phyloP scores from a whole-genome alignment of 495 filamentous ascomycete genomes.

The Xanthoparmelia taractica region DNA sequence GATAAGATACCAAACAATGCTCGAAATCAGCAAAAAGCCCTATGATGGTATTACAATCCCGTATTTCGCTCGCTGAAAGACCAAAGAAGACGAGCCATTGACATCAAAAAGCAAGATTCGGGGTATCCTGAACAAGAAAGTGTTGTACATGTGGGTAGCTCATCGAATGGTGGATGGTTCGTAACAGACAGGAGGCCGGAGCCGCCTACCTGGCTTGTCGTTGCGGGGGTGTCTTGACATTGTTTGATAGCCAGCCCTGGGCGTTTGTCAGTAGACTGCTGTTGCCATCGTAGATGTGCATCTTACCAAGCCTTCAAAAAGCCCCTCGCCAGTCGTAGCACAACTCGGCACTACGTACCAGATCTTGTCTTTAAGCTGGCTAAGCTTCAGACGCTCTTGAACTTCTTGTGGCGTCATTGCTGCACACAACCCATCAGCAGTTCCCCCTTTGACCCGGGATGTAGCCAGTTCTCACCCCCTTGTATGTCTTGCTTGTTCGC shows the following conservation, averaged over 20 bases:
- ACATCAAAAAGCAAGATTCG: not conserved
- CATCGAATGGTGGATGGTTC: not conserved
- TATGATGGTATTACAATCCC: slow-evolving; percentile 9
- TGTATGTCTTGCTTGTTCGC: slow-evolving; percentile 95
- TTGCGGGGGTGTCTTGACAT: slow-evolving; percentile 68
- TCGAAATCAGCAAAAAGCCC: slow-evolving; percentile 5
- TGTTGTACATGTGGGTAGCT: slow-evolving; percentile 12
- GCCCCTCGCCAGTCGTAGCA: slow-evolving; percentile 85
- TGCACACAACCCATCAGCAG: slow-evolving; percentile 29
- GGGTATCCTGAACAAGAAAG: slow-evolving; percentile 15
- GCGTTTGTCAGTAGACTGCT: not conserved
- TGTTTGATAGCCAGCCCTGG: slow-evolving; percentile 85
- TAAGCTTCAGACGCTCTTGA: slow-evolving; percentile 74
- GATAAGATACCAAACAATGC: not conserved
- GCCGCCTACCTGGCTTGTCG: slow-evolving; percentile 16
- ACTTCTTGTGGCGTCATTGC: slow-evolving; percentile 84
- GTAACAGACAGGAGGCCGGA: not conserved
- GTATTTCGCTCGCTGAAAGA: slow-evolving; percentile 6
- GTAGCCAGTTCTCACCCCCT: slow-evolving; percentile 54
- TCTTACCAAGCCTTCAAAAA: slow-evolving; percentile 86
- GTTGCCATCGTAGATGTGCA: not conserved
- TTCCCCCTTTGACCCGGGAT: not conserved
- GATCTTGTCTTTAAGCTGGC: slow-evolving; percentile 79
- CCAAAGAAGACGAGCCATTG: not conserved
- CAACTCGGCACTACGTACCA: slow-evolving; percentile 97